These are phyloP conservation scores for Mycena amicta DNA, from an alignment of 768 basidiomycete species.

Conservation along the genomic window DNA sequence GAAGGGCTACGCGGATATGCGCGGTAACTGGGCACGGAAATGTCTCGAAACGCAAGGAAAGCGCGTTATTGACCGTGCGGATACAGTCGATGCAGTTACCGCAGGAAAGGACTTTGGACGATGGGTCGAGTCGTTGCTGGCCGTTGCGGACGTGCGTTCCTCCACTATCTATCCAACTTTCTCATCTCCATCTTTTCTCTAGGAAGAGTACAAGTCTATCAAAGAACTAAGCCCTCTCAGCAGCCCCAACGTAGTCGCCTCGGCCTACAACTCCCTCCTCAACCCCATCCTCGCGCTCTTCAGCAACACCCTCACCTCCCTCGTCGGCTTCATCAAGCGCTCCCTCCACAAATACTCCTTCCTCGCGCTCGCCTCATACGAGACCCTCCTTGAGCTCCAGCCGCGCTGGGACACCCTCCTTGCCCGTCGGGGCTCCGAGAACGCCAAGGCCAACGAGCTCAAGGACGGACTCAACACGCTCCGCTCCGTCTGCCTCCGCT, in stretches of 20 bases:
- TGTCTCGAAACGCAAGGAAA: constrained; percentile 74
- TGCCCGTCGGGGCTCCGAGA: constrained; percentile 48
- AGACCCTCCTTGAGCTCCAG: constrained; percentile 58
- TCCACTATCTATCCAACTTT: not conserved
- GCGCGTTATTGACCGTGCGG: constrained; percentile 68
- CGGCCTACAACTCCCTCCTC: constrained; percentile 64
- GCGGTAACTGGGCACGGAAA: constrained; percentile 75
- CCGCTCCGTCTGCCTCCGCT: constrained; percentile 70
- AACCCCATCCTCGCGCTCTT: constrained; percentile 68
- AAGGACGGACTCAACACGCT: constrained; percentile 70
- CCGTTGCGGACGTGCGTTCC: constrained; percentile 63
- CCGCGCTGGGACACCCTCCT: constrained; percentile 70
- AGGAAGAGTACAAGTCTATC: constrained; percentile 71
- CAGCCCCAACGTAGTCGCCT: constrained; percentile 48
- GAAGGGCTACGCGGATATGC: constrained; percentile 84
- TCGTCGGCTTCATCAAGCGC: constrained; percentile 70
- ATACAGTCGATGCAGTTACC: constrained; percentile 63
- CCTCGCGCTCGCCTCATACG: constrained; percentile 74
- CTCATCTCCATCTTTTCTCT: not conserved
- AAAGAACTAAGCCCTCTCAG: constrained; percentile 65
- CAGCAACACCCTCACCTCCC: constrained; percentile 61
- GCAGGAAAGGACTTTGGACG: constrained; percentile 72
- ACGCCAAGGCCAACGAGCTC: constrained; percentile 60
- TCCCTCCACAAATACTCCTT: constrained; percentile 79
- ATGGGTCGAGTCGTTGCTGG: constrained; percentile 69